Evolutionary conservation across 176 grass and related monocot species (phyloP).

Genomic region (Juncus effusus): DNA sequence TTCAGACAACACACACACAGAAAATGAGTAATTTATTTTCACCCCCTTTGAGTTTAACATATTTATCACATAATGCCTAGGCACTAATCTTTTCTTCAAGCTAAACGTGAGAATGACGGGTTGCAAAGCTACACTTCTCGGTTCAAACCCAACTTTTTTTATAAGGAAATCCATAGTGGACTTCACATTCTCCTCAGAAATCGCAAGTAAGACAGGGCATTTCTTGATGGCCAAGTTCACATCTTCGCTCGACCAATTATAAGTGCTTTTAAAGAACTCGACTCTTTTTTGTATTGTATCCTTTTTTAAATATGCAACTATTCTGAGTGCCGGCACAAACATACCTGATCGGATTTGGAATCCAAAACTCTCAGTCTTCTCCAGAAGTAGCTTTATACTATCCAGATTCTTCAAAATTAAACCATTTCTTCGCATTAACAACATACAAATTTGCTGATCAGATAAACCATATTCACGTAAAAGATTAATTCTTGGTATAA

Average conservation of each 20-base stretch:
- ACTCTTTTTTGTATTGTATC: neutral
- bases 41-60: neutral
- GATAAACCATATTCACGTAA: neutral
- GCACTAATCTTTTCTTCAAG: conserved; percentile 6
- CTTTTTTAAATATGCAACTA: neutral
- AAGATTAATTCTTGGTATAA: conserved; percentile 1
- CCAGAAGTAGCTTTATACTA: too few species aligned
- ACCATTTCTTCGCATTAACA: too few species aligned
- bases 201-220: neutral
- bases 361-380: too few species aligned
- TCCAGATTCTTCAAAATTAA: too few species aligned
- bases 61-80: conserved; percentile 20
- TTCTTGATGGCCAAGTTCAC: neutral
- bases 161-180: conserved; percentile 17
- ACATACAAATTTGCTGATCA: neutral
- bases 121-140: neutral
- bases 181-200: conserved; percentile 4
- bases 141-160: neutral
- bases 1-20: neutral
- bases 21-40: neutral
- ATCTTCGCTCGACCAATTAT: conserved; percentile 10
- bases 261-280: neutral
- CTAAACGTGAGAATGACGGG: neutral
- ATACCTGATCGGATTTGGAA: too few species aligned
- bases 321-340: too few species aligned